A percentile compares a stretch with the other conserved stretches of the same genome.
These are phyloP conservation scores for Tolypocladium album DNA, from an alignment of 2,329 filamentous ascomycete genomes.

Conservation along the genomic window DNA sequence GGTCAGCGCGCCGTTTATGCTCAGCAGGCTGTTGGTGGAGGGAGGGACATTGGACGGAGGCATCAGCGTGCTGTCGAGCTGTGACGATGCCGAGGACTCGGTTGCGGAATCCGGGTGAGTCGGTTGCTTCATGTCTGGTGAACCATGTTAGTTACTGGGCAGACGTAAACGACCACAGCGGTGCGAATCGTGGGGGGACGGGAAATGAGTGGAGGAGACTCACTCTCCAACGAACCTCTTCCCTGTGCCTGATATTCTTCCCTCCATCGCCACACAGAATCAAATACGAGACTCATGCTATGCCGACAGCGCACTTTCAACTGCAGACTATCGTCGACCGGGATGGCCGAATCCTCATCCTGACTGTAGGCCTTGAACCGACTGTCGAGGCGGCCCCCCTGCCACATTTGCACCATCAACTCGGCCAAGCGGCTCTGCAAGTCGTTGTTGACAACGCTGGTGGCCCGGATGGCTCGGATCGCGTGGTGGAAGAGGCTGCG, in stretches of 20 bases:
- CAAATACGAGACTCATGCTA: slow-evolving; percentile 77
- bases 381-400: slow-evolving; percentile 48
- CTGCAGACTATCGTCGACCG: slow-evolving; percentile 61
- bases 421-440: slow-evolving; percentile 70
- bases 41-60: slow-evolving; percentile 22
- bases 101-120: slow-evolving; percentile 74
- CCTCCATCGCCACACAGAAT: slow-evolving; percentile 78
- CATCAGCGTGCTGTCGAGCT: slow-evolving; percentile 50
- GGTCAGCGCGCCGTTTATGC: slow-evolving; percentile 41
- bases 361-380: slow-evolving; percentile 35
- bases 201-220: slow-evolving; percentile 16
- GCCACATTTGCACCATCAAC: slow-evolving; percentile 83
- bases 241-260: slow-evolving; percentile 67
- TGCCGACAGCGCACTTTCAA: slow-evolving; percentile 75
- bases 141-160: neutral
- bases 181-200: neutral
- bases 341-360: slow-evolving; percentile 36
- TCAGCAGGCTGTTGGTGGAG: slow-evolving; percentile 30
- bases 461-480: slow-evolving; percentile 58
- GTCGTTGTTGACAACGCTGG: slow-evolving; percentile 69
- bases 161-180: neutral
- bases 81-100: slow-evolving; percentile 59
- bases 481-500: slow-evolving; percentile 61
- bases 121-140: slow-evolving; percentile 66
- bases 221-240: slow-evolving; percentile 61